Percentiles rank a stretch among this genome's conserved stretches.
phyloP scores from a whole-genome alignment of 1,139 yeast species.

The Candida freyschussii region DNA sequence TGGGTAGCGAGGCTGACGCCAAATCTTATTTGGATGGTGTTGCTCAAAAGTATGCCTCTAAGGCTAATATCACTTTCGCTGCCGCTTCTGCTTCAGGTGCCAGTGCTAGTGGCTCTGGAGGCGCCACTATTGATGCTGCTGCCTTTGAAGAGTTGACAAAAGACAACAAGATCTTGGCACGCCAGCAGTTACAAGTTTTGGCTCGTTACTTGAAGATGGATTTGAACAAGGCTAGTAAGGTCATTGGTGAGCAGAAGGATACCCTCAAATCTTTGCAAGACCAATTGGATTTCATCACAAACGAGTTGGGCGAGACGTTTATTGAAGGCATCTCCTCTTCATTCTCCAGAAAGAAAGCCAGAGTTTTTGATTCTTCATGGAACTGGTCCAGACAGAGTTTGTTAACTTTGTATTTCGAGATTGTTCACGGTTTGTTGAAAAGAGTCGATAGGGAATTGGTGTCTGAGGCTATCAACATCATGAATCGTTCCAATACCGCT shows the following conservation, averaged over 20 bases:
- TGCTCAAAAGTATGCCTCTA: slow-evolving; percentile 81
- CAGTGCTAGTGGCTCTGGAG: slow-evolving; percentile 64
- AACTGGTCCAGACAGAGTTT: slow-evolving; percentile 99
- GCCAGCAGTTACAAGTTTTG: slow-evolving; percentile 90
- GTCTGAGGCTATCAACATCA: slow-evolving; percentile 91
- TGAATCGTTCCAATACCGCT: slow-evolving; percentile 95
- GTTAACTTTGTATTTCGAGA: slow-evolving; percentile 88
- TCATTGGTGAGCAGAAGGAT: slow-evolving; percentile 81
- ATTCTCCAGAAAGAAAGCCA: slow-evolving; percentile 87
- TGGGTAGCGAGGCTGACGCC: slow-evolving; percentile 83
- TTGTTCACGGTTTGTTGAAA: slow-evolving; percentile 83
- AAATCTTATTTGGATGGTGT: slow-evolving; percentile 78
- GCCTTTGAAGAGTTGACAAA: slow-evolving; percentile 92
- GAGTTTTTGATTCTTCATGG: slow-evolving; percentile 97
- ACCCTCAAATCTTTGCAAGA: slow-evolving; percentile 78
- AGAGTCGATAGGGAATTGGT: slow-evolving; percentile 95
- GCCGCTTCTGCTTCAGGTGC: slow-evolving; percentile 49
- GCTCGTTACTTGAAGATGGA: slow-evolving; percentile 94
- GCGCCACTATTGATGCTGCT: slow-evolving; percentile 91
- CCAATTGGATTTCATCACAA: slow-evolving; percentile 88
- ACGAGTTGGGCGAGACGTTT: slow-evolving; percentile 93
- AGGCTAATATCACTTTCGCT: slow-evolving; percentile 72
- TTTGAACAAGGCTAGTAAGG: slow-evolving; percentile 84
- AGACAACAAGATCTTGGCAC: slow-evolving; percentile 84
- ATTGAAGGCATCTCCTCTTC: slow-evolving; percentile 89